Conservation (phyloP, 2,329 filamentous ascomycete genomes). For the Ceratocystis diversiconidia region DNA sequence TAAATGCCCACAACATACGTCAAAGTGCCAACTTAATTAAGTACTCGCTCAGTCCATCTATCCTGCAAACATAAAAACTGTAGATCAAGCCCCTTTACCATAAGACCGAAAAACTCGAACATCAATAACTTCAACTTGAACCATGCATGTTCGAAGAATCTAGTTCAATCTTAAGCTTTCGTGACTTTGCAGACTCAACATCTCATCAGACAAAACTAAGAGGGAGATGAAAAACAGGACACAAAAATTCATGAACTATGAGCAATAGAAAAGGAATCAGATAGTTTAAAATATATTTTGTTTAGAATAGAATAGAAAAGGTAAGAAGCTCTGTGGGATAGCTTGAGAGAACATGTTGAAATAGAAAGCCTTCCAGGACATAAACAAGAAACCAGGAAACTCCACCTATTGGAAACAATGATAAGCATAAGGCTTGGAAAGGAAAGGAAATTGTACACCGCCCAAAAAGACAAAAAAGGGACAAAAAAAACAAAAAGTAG, state of each 20-base stretch:
- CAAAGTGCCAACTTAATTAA: too few relatives aligned
- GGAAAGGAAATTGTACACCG: neutral
- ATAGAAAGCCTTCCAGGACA: neutral
- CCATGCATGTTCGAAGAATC: too few relatives aligned
- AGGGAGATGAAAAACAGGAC: neutral
- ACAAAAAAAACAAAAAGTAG: constrained; percentile 7
- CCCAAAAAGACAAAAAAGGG: neutral
- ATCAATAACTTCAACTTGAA: too few relatives aligned
- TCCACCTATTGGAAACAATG: neutral
- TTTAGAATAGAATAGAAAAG: neutral
- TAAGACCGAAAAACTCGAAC: too few relatives aligned
- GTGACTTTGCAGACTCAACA: too few relatives aligned
- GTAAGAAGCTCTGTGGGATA: neutral
- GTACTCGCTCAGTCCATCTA: too few relatives aligned
- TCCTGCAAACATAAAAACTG: too few relatives aligned
- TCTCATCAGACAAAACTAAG: too few relatives aligned
- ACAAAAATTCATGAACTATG: neutral
- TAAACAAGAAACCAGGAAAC: neutral
- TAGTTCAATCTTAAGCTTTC: too few relatives aligned
- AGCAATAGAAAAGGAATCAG: neutral
- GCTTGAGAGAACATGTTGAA: neutral
- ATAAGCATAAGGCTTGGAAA: neutral
- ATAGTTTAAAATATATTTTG: neutral
- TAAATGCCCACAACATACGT: neutral
- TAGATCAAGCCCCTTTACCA: too few relatives aligned